Percentiles rank a stretch among this genome's conserved stretches.
Conservation (phyloP, 2,329 filamentous ascomycete species). For the Colletotrichum sp. region DNA sequence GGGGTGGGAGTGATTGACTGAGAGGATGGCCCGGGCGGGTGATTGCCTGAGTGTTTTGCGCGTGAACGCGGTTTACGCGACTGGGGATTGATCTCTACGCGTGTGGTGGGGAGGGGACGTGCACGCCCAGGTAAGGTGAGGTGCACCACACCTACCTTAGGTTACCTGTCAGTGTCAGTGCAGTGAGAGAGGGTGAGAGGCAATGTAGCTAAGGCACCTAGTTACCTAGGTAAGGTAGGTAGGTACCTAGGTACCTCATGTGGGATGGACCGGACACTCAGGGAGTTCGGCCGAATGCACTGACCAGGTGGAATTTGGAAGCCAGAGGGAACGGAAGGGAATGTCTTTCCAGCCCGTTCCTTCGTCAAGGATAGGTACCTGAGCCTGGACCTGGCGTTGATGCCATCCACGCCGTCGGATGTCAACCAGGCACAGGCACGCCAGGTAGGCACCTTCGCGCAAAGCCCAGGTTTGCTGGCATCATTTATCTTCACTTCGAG, state of each 20-base stretch:
- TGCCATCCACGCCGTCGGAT: not conserved
- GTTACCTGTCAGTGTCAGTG: too few relatives aligned
- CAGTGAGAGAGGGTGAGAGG: too few relatives aligned
- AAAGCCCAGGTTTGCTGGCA: not conserved
- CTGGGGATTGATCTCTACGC: not conserved
- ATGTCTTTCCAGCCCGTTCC: not conserved
- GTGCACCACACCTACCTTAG: too few relatives aligned
- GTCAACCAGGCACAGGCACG: not conserved
- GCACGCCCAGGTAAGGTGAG: not conserved
- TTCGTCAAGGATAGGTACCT: not conserved
- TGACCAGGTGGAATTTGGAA: not conserved
- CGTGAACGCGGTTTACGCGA: constrained; percentile 3
- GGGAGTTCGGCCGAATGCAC: constrained; percentile 2
- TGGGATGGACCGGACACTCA: not conserved
- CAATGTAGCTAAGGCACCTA: not conserved
- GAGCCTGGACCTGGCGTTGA: not conserved
- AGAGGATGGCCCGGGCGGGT: not conserved
- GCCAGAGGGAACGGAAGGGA: too few relatives aligned
- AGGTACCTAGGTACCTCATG: not conserved
- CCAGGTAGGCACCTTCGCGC: not conserved
- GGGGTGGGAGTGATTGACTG: not conserved
- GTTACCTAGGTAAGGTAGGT: not conserved
- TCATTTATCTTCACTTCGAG: not conserved
- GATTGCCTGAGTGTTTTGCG: not conserved
- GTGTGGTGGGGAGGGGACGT: not conserved